A percentile compares a stretch with the other conserved stretches of the same genome.
Conservation (phyloP, 2,329 filamentous ascomycete species). For the Alternaria conjuncta region DNA sequence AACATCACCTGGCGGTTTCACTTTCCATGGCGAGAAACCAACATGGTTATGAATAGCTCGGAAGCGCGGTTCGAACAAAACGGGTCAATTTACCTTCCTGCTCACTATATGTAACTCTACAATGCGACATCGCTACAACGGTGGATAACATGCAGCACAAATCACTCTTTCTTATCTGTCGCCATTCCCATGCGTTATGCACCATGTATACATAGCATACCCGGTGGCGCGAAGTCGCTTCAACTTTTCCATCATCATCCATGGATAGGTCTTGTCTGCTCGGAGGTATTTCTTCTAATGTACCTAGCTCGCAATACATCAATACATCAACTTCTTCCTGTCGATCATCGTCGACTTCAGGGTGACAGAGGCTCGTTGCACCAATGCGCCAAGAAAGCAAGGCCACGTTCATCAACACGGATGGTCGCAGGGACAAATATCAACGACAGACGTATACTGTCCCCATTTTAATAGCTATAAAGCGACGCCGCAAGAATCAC, state of each 20-base stretch:
- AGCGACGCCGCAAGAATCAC: too few relatives aligned
- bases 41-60: too few relatives aligned
- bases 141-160: not conserved
- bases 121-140: not conserved
- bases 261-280: too few relatives aligned
- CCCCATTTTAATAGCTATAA: too few relatives aligned
- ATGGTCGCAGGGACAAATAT: too few relatives aligned
- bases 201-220: not conserved
- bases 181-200: not conserved
- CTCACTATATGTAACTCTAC: rapidly evolving
- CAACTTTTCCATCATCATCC: not conserved
- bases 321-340: not conserved
- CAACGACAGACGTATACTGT: too few relatives aligned
- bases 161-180: not conserved
- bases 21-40: not conserved
- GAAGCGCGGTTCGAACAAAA: not conserved
- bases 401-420: too few relatives aligned
- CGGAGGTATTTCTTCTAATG: not conserved
- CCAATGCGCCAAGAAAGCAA: too few relatives aligned
- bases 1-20: rapidly evolving
- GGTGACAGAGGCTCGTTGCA: too few relatives aligned
- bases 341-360: too few relatives aligned
- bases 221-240: not conserved
- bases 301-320: not conserved
- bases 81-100: too few relatives aligned